A percentile compares a stretch with the other conserved stretches of the same genome.
These are phyloP conservation scores for Pseudopyrenochaeta lycopersici DNA, from an alignment of 2,329 filamentous ascomycete genomes.

Conservation along the genomic window DNA sequence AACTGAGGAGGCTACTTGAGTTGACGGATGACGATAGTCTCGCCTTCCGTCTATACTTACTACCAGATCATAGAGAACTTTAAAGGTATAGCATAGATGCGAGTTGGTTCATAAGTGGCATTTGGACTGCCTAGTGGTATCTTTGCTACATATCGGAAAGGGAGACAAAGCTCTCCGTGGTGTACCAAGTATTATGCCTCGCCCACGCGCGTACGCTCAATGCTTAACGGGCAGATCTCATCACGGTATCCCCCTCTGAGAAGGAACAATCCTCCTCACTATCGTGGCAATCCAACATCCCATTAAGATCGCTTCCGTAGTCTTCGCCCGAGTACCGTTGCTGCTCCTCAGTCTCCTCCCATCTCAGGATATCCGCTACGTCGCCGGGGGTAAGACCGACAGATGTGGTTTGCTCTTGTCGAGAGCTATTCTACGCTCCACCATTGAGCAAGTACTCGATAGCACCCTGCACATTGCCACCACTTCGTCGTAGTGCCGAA, in stretches of 20 bases:
- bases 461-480: constrained; percentile 93
- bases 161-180: not conserved
- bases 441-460: constrained; percentile 72
- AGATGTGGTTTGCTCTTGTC: constrained; percentile 1
- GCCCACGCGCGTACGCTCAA: not conserved
- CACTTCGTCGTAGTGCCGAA: constrained; percentile 83
- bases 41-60: no score
- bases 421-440: constrained; percentile 30
- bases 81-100: no score
- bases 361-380: not conserved
- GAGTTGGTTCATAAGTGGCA: not conserved
- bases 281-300: constrained; percentile 10
- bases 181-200: constrained; percentile 10
- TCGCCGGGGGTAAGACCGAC: constrained; percentile 1
- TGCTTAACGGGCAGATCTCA: not conserved
- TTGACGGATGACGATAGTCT: no score
- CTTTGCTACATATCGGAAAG: constrained; percentile 5
- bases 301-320: constrained; percentile 10
- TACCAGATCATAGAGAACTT: no score
- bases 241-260: not conserved
- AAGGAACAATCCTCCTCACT: constrained; percentile 15
- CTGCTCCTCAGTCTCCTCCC: not conserved
- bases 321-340: constrained; percentile 6
- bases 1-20: no score
- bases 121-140: constrained; percentile 15